phyloP scores from a whole-genome alignment of 371 early-diverging fungal genomes.

The Choanephora cucurbitarum region DNA sequence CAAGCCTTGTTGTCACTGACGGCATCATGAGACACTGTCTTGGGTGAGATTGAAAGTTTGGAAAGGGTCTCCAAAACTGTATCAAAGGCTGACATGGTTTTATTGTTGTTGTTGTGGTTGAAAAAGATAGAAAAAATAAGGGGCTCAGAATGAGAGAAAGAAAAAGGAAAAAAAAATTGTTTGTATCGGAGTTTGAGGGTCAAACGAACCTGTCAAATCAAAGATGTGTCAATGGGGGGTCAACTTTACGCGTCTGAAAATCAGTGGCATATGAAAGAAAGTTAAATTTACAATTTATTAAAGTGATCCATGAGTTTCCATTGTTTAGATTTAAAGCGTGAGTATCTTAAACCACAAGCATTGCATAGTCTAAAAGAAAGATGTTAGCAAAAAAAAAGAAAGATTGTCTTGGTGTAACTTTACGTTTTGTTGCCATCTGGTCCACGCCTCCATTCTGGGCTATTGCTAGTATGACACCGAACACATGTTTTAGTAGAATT shows the following conservation, averaged over 20 bases:
- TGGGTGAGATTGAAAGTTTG: constrained; percentile 46
- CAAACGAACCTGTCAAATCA: constrained; percentile 6
- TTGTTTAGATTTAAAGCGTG: constrained; percentile 66
- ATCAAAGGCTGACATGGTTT: constrained; percentile 27
- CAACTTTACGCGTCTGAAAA: background rate
- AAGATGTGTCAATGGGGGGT: background rate
- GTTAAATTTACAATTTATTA: background rate
- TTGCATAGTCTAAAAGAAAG: constrained; percentile 63
- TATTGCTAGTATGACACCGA: constrained; percentile 68
- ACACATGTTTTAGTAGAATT: constrained; percentile 52
- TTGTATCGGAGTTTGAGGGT: constrained; percentile 6
- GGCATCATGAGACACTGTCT: constrained; percentile 53
- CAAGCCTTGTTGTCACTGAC: constrained; percentile 59
- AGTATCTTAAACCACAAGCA: constrained; percentile 77
- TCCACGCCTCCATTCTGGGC: constrained; percentile 81
- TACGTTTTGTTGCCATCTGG: constrained; percentile 82
- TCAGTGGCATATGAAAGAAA: background rate
- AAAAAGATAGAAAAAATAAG: constrained; percentile 13
- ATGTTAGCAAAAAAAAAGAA: too few relatives aligned
- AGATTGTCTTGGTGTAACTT: constrained; percentile 18
- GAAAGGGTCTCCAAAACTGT: constrained; percentile 40
- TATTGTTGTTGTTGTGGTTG: background rate
- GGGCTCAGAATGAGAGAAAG: background rate
- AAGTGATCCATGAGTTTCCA: constrained; percentile 11
- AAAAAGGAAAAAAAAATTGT: constrained; percentile 4